Base-by-base conservation (phyloP, 2,329 filamentous ascomycete genomes). In the Aspergillus flavus region DNA sequence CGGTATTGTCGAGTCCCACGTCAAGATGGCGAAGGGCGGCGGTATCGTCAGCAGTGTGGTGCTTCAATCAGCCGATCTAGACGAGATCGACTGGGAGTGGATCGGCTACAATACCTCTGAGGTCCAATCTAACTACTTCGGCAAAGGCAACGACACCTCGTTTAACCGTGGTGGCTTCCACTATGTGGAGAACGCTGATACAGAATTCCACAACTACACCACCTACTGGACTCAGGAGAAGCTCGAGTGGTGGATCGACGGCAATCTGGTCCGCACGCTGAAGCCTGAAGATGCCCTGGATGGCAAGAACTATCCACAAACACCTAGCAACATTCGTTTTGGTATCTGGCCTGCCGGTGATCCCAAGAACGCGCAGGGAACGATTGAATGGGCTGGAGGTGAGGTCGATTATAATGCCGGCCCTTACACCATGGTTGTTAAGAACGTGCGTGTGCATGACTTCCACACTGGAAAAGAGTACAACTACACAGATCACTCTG, bases 51-150 rank as follows among this genome's bases (percentile, higher is more conserved):
- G 89, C 72, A 86, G 91, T 65, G 89, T 96, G 72, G 94, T 96
- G 75, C 85, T 94, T 77, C 84, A 95, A 68, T 94, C 91, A 57
- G 90, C 95, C 69, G 89, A 93, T 70, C 84, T 94, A 16, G 93
- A 96, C 75, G 92, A 96, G 79, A 89, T 96, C 46, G 93, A 97
- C 74, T 94, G 92, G 78, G 78, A 80, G 61, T 79, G 77, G 77
- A 68, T 79, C 26, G 79, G 79, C 56, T 75, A 75, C 57, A 77
- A 79, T 65, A 74, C 72, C 28, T 72, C 63, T 45, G 61, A 68
- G 41, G 78, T 80, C 39, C 94, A 98, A 79, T 91, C 90, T 71
- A 98, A 99, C 81, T 99, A 96, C 82, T 99, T 97, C 72, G 93
- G 94, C 78, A 97, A 98, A 80, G 95, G 95, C 59, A 85, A 91